Base-by-base conservation (phyloP, 148 eudicot genomes). In the Rhododendron kiyosumense region DNA sequence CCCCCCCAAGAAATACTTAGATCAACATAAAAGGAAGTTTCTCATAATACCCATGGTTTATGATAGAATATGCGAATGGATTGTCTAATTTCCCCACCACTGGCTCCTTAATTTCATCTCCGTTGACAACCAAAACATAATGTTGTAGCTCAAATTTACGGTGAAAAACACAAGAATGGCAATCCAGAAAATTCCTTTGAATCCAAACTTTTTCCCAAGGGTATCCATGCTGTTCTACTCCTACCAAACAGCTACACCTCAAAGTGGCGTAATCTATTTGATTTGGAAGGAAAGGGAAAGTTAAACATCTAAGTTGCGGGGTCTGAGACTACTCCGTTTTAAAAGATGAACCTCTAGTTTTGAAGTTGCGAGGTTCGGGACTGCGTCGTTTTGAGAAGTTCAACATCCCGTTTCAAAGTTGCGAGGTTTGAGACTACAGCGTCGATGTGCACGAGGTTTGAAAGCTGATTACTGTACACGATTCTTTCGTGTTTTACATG, bases 141-240 rank as follows among this genome's bases (percentile, higher is more conserved):
- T n/a, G n/a, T 28, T 28, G 8, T 51, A 87, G 41, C 76, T 49
- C n/a, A 69, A 49, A 71, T 43, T 82, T 30, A 11, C 15, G 15
- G 69, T 30, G 57, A 83, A 52, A 43, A 83, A 48, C 20, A 82
- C 49, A 65, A 90, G 83, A 80, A 83, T 28, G n/a, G 83, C 78
- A 82, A 76, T 75, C 80, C 82, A 52, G 8, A 61, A 87, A 45
- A 67, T 51, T 43, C 45, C 15, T 49, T 51, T 51, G n/a, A 85
- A 71, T n/a, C 52, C 59, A 9, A 63, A 43, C 1, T 45, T 75
- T 75, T 26, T 43, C 71, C 14, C n/a, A 80, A 77, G 63, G 59
- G 79, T 67, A 34, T 84, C 83, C 89, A 87, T 87, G 74, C 10
- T 65, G 63, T 46, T 86, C 86, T 2, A n/a, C n/a, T n/a, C 4